Base-by-base conservation (phyloP, 1,284 basidiomycete species). In the Tremellales sp. region DNA sequence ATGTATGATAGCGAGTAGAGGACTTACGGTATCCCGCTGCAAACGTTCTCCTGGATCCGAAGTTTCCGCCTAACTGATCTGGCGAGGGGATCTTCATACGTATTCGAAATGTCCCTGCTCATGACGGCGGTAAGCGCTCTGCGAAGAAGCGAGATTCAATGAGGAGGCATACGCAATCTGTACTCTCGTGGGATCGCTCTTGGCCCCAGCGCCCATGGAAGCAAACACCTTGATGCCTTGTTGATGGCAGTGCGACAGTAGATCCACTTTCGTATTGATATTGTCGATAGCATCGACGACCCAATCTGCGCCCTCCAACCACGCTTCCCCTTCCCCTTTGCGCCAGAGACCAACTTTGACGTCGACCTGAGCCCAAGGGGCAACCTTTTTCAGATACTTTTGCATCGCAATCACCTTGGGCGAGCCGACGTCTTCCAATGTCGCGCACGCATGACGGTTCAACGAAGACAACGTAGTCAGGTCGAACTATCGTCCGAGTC, bases 151-250 rank as follows among this genome's bases (percentile, higher is more conserved):
- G 12, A 19, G 10, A 26, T n/a, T 27, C 12, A 18, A 3, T 5
- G 16, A 12, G 24, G 10, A 5, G 4, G 56, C 72, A 51, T 36
- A 75, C 74, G 75, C 76, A 50, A 98, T 95, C 72, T 97, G 94
- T 22, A 98, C 81, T 26, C 92, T 81, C 4, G 92, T 95, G 0
- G 95, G 92, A 68, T 99, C 95, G 51, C 80, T 81, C 74, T 98
- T 99, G 6, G 93, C 88, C n/a, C 93, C 86, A 1, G 94, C 90
- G 34, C 95, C 95, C 90, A 98, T 95, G 16, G 90, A 91, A 1
- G 92, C 88, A 71, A 98, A 95, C 16, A 95, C 86, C 75, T 87
- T 87, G 70, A 92, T 82, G 28, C 77, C 67, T 55, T 83, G 77
- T 49, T 83, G 79, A 58, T 85, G 79, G 61, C 91, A 94, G 65